Conservation (phyloP, 805 yeast genomes). For the Candida palmyrensis region DNA sequence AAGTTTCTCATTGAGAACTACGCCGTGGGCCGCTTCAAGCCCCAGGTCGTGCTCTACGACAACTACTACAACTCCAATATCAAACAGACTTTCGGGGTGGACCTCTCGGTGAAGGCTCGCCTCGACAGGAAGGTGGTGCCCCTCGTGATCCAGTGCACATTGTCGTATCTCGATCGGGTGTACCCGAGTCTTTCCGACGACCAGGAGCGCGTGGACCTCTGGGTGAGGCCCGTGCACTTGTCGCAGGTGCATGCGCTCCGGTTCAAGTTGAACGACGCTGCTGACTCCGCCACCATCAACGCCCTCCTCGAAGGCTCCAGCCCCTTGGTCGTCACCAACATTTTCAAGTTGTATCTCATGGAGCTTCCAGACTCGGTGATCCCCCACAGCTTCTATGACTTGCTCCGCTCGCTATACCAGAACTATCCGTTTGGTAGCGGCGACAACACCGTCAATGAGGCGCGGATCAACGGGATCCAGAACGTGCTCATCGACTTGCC, state of each 20-base stretch:
- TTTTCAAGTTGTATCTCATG: constrained; percentile 65
- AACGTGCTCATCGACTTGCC: constrained; percentile 65
- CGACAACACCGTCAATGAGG: constrained; percentile 29
- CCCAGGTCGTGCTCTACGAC: constrained; percentile 69
- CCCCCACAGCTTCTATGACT: constrained; percentile 59
- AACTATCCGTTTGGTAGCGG: constrained; percentile 22
- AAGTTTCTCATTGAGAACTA: constrained; percentile 61
- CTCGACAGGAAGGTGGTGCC: constrained; percentile 74
- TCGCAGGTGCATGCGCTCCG: constrained; percentile 59
- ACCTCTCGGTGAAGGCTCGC: constrained; percentile 63
- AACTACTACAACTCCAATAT: constrained; percentile 70
- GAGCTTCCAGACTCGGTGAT: constrained; percentile 79
- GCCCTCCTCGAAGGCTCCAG: constrained; percentile 31
- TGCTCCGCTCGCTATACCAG: constrained; percentile 60
- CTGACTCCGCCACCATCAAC: constrained; percentile 23
- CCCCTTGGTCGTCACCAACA: constrained; percentile 61
- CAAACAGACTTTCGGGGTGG: constrained; percentile 75
- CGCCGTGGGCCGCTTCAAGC: constrained; percentile 70
- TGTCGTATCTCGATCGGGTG: constrained; percentile 60
- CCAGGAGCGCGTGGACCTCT: constrained; percentile 57
- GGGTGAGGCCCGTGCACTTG: constrained; percentile 66
- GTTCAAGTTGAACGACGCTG: constrained; percentile 40
- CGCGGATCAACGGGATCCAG: constrained; percentile 58
- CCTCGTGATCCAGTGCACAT: constrained; percentile 52
- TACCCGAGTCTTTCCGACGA: constrained; percentile 72